phyloP scores from a whole-genome alignment of 148 eudicot species.

The Spergularia bocconei region DNA sequence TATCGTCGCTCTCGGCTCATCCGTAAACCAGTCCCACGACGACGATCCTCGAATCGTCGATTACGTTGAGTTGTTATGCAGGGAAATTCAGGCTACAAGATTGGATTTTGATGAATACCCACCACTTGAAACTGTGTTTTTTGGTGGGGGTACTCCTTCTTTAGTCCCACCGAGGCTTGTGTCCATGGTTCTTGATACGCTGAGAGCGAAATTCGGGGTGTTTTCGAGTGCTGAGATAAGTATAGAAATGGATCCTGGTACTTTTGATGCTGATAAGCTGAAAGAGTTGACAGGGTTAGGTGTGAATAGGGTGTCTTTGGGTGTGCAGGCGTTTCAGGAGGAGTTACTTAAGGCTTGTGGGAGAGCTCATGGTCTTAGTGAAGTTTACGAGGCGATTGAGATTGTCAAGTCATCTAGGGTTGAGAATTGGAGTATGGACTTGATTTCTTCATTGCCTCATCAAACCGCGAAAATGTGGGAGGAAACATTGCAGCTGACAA shows the following conservation, averaged over 20 bases:
- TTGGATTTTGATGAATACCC: slow-evolving; percentile 39
- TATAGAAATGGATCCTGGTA: slow-evolving; percentile 98
- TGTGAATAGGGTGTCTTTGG: slow-evolving; percentile 88
- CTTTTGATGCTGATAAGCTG: slow-evolving; percentile 59
- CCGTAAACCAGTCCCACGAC: slow-evolving; percentile 31
- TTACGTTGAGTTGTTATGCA: slow-evolving; percentile 54
- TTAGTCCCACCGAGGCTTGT: slow-evolving; percentile 82
- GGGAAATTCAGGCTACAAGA: slow-evolving; percentile 64
- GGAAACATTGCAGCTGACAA: slow-evolving; percentile 66
- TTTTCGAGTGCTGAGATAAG: slow-evolving; percentile 66
- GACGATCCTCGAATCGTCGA: slow-evolving; percentile 67
- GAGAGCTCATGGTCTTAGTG: slow-evolving; percentile 79
- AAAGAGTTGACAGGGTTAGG: slow-evolving; percentile 62
- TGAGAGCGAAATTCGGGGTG: slow-evolving; percentile 58
- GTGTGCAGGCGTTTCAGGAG: slow-evolving; percentile 92
- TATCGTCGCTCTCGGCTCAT: slow-evolving; percentile 78
- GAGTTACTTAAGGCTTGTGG: slow-evolving; percentile 87
- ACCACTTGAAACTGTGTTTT: slow-evolving; percentile 84
- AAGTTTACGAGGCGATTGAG: slow-evolving; percentile 72
- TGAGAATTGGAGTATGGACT: slow-evolving; percentile 90
- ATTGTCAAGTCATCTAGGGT: slow-evolving; percentile 65
- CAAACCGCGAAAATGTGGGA: slow-evolving; percentile 90
- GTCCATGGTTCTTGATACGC: slow-evolving; percentile 46
- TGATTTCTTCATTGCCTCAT: slow-evolving; percentile 91
- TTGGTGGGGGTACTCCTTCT: slow-evolving; percentile 97